Evolutionary conservation across 805 yeast genomes (phyloP), one percentile per base, ranked within the genome.

Genomic region (Kregervanrija fluxuum): DNA sequence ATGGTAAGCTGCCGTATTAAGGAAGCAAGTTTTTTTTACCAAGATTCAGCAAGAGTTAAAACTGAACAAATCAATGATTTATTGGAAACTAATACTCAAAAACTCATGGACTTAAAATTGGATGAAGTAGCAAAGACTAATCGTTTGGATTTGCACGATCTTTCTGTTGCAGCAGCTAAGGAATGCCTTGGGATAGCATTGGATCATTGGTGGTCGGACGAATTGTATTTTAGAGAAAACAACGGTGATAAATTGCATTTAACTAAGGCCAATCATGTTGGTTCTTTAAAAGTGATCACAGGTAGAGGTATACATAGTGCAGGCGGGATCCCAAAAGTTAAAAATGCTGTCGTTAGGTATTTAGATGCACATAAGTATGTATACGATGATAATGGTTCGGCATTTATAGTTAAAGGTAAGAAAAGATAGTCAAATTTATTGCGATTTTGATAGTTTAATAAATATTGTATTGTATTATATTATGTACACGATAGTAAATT

Each of bases 281-380:
- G 60, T 1, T 74, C 76, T 0, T 53, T 82, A 8, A 56, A 48
- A 1, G 62, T 84, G 0, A 62, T 83, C 11, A 82, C 91, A 0
- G 91, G 93, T 0, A 62, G 86, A 50, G 93, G 93, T 0, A 54
- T 80, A 5, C 93, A 85, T 58, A 80, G 86, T 38, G 66, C 57
- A 1, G 77, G 74, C 5, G 86, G 88, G 0, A 55, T 65, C 1
- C 68, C 84, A 1, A 71, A 65, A 47, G 68, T 84, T 13, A 69
- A 69, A 46, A 59, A 49, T 1, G 54, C 70, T 2, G 75, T 82
- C 3, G 60, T 63, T 38, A 65, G 59, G 14, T 59, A 64, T 49
- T 62, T 85, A 35, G 52, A 48, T 3, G 47, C 48, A 1, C 54
- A 65, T 5, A 56, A 58, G 0, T 84, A 67, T 53, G 44, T 69